Evolutionary conservation across 352 stramenopile species (phyloP).

Genomic region (Phytophthora cryptogea): DNA sequence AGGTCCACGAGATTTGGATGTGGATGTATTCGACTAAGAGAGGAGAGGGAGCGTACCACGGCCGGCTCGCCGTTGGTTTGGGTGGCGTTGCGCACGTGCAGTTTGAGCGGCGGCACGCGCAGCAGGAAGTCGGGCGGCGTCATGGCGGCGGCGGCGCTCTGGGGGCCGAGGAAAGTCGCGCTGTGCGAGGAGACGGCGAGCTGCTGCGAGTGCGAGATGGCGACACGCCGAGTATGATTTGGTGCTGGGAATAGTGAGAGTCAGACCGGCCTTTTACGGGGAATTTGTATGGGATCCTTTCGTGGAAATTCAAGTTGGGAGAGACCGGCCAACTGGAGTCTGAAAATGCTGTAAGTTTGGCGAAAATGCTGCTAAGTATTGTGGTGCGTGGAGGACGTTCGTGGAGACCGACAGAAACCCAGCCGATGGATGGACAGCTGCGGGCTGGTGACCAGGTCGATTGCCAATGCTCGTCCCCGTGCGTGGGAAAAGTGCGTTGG

Average conservation of each 20-base stretch:
- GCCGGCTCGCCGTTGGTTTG: constrained; percentile 55
- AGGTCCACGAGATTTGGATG: neutral
- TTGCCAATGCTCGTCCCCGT: too few relatives aligned
- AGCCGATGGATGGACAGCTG: too few relatives aligned
- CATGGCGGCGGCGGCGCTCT: constrained; percentile 15
- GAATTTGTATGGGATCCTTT: constrained; percentile 8
- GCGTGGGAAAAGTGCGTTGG: neutral
- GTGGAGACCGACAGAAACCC: too few relatives aligned
- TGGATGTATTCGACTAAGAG: constrained; percentile 13
- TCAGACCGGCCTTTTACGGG: constrained; percentile 18
- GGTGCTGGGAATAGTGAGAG: constrained; percentile 17
- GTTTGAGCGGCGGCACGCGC: constrained; percentile 55
- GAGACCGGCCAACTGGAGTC: neutral
- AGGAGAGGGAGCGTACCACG: constrained; percentile 55
- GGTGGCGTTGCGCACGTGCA: constrained; percentile 64
- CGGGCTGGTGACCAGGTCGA: too few relatives aligned
- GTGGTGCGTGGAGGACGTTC: too few relatives aligned
- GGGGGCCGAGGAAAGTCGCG: constrained; percentile 19
- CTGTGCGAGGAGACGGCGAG: constrained; percentile 18
- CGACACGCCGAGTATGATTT: constrained; percentile 20
- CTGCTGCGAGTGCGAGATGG: constrained; percentile 11
- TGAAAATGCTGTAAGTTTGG: too few relatives aligned
- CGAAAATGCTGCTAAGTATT: too few relatives aligned
- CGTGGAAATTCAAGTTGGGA: constrained; percentile 16
- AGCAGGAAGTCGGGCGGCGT: constrained; percentile 49